These are phyloP conservation scores for Rhodamnia argentea DNA, from an alignment of 345 rosid genomes.

Conservation along the genomic window DNA sequence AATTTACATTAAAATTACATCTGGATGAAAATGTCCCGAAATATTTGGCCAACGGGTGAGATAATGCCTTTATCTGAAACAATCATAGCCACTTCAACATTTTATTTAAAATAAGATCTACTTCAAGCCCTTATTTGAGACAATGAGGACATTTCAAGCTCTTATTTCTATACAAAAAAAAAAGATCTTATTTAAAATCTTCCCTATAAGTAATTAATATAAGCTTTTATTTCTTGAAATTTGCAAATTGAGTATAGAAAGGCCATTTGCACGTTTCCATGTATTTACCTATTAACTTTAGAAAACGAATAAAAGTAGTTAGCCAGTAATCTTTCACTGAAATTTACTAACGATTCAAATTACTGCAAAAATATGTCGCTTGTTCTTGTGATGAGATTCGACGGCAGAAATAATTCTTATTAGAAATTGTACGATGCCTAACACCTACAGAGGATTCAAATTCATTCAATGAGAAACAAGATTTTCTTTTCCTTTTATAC, in stretches of 20 bases:
- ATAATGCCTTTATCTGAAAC: no score
- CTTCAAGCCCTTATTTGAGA: no score
- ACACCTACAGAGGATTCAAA: not conserved
- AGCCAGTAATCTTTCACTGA: not conserved
- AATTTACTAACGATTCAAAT: not conserved
- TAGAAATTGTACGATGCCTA: not conserved
- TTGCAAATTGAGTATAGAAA: not conserved
- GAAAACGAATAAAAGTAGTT: rapidly evolving
- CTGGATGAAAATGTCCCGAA: no score
- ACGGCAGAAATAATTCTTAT: not conserved
- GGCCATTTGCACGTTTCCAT: not conserved
- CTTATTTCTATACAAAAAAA: no score
- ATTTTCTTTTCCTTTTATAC: not conserved
- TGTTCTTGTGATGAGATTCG: not conserved
- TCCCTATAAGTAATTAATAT: no score
- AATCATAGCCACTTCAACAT: no score
- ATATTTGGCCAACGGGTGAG: no score
- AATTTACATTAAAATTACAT: no score
- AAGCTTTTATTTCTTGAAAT: no score
- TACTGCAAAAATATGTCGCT: not conserved
- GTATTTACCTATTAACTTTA: not conserved
- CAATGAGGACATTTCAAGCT: no score
- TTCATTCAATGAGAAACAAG: not conserved
- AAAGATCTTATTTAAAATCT: no score
- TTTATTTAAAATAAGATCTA: no score